These are phyloP conservation scores for Neospermospora avenae DNA, from an alignment of 2,329 filamentous ascomycete species.

Conservation along the genomic window DNA sequence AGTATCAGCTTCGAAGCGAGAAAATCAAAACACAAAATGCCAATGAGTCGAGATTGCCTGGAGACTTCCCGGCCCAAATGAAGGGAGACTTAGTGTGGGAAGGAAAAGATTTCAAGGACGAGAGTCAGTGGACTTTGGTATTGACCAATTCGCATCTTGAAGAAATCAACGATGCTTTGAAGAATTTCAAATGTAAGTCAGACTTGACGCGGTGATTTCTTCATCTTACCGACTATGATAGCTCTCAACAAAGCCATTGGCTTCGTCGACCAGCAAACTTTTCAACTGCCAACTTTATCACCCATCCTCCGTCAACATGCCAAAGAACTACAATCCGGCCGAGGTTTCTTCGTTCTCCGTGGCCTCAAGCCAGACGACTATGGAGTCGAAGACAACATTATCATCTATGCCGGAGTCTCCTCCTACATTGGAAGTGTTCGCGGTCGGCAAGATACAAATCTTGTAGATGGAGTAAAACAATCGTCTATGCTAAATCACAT, in stretches of 20 bases:
- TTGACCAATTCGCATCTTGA: constrained; percentile 45
- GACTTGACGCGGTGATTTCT: neutral
- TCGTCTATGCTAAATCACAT: constrained; percentile 58
- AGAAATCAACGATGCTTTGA: constrained; percentile 45
- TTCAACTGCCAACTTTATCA: constrained; percentile 40
- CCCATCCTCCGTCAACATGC: constrained; percentile 35
- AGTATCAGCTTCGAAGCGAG: constrained; percentile 50
- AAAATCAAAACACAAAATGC: constrained; percentile 42
- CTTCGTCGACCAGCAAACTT: constrained; percentile 44
- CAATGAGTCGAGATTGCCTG: constrained; percentile 42
- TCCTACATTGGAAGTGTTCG: constrained; percentile 40
- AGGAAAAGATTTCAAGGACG: constrained; percentile 44
- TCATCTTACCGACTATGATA: neutral
- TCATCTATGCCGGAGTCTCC: constrained; percentile 43
- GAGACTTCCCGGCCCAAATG: constrained; percentile 48
- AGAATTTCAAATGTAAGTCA: constrained; percentile 38
- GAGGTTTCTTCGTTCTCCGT: constrained; percentile 44
- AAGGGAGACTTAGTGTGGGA: constrained; percentile 55
- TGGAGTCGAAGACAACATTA: constrained; percentile 37
- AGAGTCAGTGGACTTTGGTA: constrained; percentile 52
- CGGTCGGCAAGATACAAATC: constrained; percentile 42
- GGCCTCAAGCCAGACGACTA: constrained; percentile 39
- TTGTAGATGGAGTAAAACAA: constrained; percentile 41
- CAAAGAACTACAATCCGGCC: constrained; percentile 38
- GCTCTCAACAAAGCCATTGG: constrained; percentile 34